phyloP scores from a whole-genome alignment of 129 eudicot genomes.

The Lactuca saligna region DNA sequence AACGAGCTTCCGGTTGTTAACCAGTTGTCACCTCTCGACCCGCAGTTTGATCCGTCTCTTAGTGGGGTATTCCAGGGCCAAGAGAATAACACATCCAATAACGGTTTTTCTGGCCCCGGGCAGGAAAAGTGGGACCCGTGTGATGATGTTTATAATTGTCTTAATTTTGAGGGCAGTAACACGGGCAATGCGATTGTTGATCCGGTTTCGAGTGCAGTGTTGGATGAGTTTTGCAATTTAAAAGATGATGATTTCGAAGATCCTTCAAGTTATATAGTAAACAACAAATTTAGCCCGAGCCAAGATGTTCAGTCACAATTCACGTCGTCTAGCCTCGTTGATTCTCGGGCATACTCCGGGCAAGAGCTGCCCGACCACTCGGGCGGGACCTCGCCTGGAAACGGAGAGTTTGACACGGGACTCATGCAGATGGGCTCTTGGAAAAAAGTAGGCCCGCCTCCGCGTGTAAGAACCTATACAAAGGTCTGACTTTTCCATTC shows the following conservation, averaged over 20 bases:
- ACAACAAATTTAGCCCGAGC: conserved; percentile 46
- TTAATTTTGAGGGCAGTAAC: conserved; percentile 57
- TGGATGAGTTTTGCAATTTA: conserved; percentile 50
- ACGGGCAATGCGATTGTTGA: conserved; percentile 57
- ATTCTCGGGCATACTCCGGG: conserved; percentile 55
- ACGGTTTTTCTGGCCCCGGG: conserved; percentile 37
- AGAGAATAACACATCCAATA: conserved; percentile 22
- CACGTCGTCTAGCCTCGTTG: conserved; percentile 60
- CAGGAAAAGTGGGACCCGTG: conserved; percentile 56
- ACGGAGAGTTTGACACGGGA: conserved; percentile 61
- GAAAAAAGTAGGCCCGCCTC: conserved; percentile 47
- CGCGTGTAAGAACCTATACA: conserved; percentile 75
- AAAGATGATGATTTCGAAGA: conserved; percentile 48
- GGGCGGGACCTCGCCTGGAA: conserved; percentile 81
- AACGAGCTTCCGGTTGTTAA: conserved; percentile 25
- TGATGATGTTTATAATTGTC: conserved; percentile 56
- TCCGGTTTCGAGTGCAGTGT: conserved; percentile 50
- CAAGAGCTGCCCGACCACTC: conserved; percentile 66
- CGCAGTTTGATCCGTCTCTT: conserved; percentile 44
- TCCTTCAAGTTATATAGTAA: conserved; percentile 55
- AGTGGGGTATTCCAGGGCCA: conserved; percentile 38
- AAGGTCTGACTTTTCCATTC: conserved; percentile 46
- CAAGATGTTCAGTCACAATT: conserved; percentile 72
- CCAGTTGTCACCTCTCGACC: conserved; percentile 35
- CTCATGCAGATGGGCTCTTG: conserved; percentile 52